These are phyloP conservation scores for Cutaneotrichosporon sp. DNA, from an alignment of 1,284 basidiomycete species.

Conservation along the genomic window DNA sequence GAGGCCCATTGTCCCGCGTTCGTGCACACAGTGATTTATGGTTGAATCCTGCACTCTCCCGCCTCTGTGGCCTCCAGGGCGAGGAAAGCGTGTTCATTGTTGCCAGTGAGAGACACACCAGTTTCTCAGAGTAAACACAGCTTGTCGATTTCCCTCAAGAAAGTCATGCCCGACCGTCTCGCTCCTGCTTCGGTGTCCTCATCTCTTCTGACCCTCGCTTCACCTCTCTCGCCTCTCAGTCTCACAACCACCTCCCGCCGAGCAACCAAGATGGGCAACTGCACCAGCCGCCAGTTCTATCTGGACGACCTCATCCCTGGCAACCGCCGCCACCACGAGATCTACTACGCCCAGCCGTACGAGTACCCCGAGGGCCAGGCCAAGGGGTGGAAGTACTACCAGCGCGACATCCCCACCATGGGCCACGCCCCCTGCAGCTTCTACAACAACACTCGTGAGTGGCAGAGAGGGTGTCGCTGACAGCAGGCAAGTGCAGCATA, in stretches of 20 bases:
- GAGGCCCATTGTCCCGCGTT: not conserved
- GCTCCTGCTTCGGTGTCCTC: not conserved
- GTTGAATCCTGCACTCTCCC: not conserved
- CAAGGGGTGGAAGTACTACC: not conserved
- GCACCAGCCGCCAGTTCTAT: conserved; percentile 1
- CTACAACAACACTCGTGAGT: conserved; percentile 1
- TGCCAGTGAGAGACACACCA: not conserved
- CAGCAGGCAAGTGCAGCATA: not conserved
- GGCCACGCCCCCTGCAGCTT: not conserved
- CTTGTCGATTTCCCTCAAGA: not conserved
- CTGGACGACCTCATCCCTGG: not conserved
- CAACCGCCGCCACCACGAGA: not conserved
- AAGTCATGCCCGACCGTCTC: not conserved
- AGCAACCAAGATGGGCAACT: not conserved
- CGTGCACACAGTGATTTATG: not conserved
- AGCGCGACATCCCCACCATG: not conserved
- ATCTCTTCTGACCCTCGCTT: not conserved
- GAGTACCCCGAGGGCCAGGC: not conserved
- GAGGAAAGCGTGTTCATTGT: not conserved
- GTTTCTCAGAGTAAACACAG: not conserved
- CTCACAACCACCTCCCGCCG: not conserved
- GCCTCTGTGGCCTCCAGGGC: no score
- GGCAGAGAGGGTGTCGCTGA: not conserved
- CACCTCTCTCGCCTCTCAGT: no score
- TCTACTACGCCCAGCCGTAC: not conserved